phyloP scores from a whole-genome alignment of 1,139 yeast species.

The Yamadazyma pseudoaaseri region DNA sequence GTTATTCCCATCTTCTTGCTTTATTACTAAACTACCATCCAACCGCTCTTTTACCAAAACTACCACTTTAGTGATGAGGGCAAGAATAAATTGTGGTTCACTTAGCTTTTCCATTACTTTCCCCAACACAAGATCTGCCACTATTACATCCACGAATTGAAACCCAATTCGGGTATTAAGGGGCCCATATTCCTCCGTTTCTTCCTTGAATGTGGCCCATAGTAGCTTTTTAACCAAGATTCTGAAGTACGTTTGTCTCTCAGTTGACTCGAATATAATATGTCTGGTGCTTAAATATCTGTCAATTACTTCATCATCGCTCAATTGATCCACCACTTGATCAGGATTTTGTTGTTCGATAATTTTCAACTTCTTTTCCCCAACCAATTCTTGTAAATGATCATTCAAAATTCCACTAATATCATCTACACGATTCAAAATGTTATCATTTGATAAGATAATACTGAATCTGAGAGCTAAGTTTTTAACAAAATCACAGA shows the following conservation, averaged over 20 bases:
- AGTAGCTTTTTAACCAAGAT: conserved; percentile 25
- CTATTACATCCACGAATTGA: conserved; percentile 25
- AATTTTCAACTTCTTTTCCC: conserved; percentile 16
- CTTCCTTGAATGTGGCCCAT: conserved; percentile 16
- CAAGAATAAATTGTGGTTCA: conserved; percentile 29
- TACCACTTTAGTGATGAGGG: conserved; percentile 12
- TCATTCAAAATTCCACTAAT: conserved; percentile 23
- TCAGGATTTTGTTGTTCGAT: conserved; percentile 14
- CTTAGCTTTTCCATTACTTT: conserved; percentile 29
- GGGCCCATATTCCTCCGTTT: conserved; percentile 1
- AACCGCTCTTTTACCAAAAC: conserved; percentile 2
- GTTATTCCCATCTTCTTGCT: conserved; percentile 1
- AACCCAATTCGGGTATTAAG: conserved; percentile 29
- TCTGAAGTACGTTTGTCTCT: conserved; percentile 21
- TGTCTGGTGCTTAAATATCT: conserved; percentile 17
- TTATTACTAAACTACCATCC: background rate
- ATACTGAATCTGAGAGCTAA: conserved; percentile 20
- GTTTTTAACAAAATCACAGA: conserved; percentile 30
- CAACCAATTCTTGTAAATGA: conserved; percentile 25
- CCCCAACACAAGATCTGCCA: conserved; percentile 36
- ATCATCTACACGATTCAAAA: conserved; percentile 21
- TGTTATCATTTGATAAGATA: conserved; percentile 13
- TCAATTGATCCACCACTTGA: conserved; percentile 4
- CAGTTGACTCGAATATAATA: conserved; percentile 17
- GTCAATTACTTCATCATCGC: conserved; percentile 12